These are phyloP conservation scores for Agaricus subrufescens DNA, from an alignment of 768 basidiomycete genomes.

Conservation along the genomic window DNA sequence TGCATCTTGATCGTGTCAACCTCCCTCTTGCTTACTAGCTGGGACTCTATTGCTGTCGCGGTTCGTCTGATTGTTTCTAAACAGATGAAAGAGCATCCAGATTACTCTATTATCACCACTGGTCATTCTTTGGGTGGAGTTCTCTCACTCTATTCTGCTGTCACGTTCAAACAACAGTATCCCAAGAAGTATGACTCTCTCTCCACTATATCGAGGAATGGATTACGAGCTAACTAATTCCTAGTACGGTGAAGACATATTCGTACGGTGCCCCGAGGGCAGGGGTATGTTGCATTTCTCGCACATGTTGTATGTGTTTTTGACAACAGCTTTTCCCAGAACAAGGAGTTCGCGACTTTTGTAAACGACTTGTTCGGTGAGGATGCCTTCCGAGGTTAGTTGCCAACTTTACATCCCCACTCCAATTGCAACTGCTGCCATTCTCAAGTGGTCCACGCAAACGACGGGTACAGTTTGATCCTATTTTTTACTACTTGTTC, in stretches of 20 bases:
- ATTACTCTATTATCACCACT: conserved; percentile 36
- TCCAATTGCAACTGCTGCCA: neutral
- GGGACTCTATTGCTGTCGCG: conserved; percentile 42
- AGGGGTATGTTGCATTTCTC: conserved; percentile 29
- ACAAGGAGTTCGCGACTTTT: conserved; percentile 39
- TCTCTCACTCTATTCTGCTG: conserved; percentile 42
- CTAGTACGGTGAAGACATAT: conserved; percentile 35
- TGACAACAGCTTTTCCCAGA: conserved; percentile 22
- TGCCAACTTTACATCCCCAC: neutral
- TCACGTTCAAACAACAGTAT: conserved; percentile 39
- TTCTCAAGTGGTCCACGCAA: conserved; percentile 41
- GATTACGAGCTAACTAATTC: neutral
- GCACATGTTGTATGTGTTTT: neutral
- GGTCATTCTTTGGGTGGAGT: conserved; percentile 57
- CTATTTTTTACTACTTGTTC: neutral
- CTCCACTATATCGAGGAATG: neutral
- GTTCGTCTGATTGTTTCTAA: conserved; percentile 30
- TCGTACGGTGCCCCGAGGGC: conserved; percentile 47
- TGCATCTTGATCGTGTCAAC: neutral
- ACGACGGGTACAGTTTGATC: conserved; percentile 34
- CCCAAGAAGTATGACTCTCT: conserved; percentile 23
- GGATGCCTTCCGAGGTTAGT: conserved; percentile 38
- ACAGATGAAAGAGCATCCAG: conserved; percentile 31
- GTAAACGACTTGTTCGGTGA: conserved; percentile 37
- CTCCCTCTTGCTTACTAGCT: conserved; percentile 26